Conservation (phyloP, 2,329 filamentous ascomycete species). For the Fusarium dimerum region DNA sequence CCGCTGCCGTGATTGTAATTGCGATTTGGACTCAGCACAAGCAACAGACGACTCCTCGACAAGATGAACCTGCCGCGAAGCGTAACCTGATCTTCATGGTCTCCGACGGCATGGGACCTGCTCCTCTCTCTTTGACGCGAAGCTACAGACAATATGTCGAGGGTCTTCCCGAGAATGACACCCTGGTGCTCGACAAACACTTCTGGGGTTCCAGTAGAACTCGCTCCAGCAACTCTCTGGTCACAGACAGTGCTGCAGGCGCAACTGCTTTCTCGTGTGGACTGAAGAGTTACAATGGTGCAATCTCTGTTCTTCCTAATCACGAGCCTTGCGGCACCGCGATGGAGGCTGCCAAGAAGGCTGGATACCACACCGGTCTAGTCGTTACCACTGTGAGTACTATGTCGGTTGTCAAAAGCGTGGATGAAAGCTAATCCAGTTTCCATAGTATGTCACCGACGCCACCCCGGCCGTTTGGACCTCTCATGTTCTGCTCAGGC, state of each 20-base stretch:
- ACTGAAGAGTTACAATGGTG: slow-evolving; percentile 93
- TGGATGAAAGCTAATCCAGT: not conserved
- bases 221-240: slow-evolving; percentile 76
- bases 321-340: slow-evolving; percentile 86
- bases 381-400: slow-evolving; percentile 81
- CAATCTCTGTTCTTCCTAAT: slow-evolving; percentile 86
- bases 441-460: slow-evolving; percentile 66
- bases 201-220: slow-evolving; percentile 90
- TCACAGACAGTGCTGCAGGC: slow-evolving; percentile 96
- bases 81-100: slow-evolving; percentile 99
- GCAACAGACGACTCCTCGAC: slow-evolving; percentile 46
- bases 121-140: slow-evolving; percentile 82
- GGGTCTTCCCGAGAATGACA: slow-evolving; percentile 71
- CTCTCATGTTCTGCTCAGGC: slow-evolving; percentile 76
- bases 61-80: slow-evolving; percentile 59
- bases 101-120: slow-evolving; percentile 96
- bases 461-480: slow-evolving; percentile 96
- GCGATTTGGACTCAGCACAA: slow-evolving; percentile 78
- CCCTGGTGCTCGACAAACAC: slow-evolving; percentile 80
- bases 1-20: slow-evolving; percentile 74
- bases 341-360: slow-evolving; percentile 88
- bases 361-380: slow-evolving; percentile 88
- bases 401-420: not conserved
- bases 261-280: slow-evolving; percentile 95
- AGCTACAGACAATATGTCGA: slow-evolving; percentile 80